Evolutionary conservation across 306 rosid genomes (phyloP).

Genomic region (Vicia villosa): DNA sequence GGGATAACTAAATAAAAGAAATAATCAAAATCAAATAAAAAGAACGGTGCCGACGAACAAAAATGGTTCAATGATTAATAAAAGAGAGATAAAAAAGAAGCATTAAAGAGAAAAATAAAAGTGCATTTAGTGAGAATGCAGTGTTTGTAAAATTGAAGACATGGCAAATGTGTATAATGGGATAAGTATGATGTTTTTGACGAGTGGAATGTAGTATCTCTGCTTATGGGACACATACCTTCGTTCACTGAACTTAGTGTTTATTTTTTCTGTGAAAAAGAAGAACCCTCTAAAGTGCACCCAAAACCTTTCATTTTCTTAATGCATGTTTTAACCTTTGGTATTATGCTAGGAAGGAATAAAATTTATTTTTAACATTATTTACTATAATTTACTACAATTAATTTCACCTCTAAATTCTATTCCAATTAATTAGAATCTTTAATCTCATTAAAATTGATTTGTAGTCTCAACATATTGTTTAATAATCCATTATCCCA

Average conservation of each 20-base stretch:
- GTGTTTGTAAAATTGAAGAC: constrained; percentile 38
- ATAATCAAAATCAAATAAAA: too few relatives aligned
- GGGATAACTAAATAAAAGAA: neutral
- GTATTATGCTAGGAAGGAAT: neutral
- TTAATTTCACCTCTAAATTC: too few relatives aligned
- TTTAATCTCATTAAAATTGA: neutral
- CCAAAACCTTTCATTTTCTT: constrained; percentile 18
- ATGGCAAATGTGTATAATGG: constrained; percentile 32
- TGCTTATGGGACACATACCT: constrained; percentile 11
- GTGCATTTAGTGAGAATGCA: constrained; percentile 2
- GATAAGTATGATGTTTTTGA: neutral
- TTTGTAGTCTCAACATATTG: neutral
- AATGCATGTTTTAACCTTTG: constrained; percentile 10
- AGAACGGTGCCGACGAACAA: neutral
- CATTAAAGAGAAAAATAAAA: constrained; percentile 4
- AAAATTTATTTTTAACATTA: neutral
- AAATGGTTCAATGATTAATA: neutral
- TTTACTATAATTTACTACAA: too few relatives aligned
- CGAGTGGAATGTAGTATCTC: neutral
- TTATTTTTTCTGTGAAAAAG: constrained; percentile 10
- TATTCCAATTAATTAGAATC: neutral
- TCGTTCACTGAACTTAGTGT: constrained; percentile 18
- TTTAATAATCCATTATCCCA: too few relatives aligned
- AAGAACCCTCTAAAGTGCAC: constrained; percentile 9
- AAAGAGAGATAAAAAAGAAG: neutral